Evolutionary conservation across 2,329 filamentous ascomycete species (phyloP).

Genomic region (Didymosphaeria variabile): DNA sequence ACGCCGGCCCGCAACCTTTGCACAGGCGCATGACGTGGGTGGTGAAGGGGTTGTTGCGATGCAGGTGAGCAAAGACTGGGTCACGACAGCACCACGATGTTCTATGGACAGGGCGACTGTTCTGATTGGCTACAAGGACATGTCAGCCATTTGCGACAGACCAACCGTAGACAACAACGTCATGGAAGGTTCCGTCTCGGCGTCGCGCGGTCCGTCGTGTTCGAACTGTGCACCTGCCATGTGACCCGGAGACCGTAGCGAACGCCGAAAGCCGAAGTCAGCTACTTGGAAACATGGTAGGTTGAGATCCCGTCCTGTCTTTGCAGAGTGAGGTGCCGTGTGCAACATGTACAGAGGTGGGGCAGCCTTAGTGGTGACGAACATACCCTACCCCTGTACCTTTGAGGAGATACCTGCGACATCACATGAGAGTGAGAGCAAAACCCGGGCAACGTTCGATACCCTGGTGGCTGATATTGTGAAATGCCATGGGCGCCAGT

Average conservation of each 20-base stretch:
- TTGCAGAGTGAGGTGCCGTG: neutral
- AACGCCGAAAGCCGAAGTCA: slow-evolving; percentile 1
- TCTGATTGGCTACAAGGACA: slow-evolving; percentile 17
- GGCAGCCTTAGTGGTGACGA: too few relatives aligned
- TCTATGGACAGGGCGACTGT: slow-evolving; percentile 15
- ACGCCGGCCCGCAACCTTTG: neutral
- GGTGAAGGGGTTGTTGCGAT: neutral
- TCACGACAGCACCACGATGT: slow-evolving; percentile 1
- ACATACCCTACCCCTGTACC: too few relatives aligned
- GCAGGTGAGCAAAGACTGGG: slow-evolving; percentile 11
- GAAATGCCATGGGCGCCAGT: too few relatives aligned
- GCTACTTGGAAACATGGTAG: too few relatives aligned
- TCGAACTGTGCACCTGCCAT: too few relatives aligned
- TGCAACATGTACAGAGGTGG: too few relatives aligned
- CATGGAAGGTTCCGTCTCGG: neutral
- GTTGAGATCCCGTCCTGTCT: neutral
- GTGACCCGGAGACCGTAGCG: neutral
- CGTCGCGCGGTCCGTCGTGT: too few relatives aligned
- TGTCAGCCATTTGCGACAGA: neutral
- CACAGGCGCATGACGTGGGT: slow-evolving; percentile 11
- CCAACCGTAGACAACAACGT: neutral
- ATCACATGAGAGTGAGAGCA: too few relatives aligned
- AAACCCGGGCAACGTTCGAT: too few relatives aligned
- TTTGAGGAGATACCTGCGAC: too few relatives aligned
- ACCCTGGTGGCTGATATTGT: too few relatives aligned